Conservation (phyloP, 1,284 basidiomycete species). For the Heterobasidion irregulare region DNA sequence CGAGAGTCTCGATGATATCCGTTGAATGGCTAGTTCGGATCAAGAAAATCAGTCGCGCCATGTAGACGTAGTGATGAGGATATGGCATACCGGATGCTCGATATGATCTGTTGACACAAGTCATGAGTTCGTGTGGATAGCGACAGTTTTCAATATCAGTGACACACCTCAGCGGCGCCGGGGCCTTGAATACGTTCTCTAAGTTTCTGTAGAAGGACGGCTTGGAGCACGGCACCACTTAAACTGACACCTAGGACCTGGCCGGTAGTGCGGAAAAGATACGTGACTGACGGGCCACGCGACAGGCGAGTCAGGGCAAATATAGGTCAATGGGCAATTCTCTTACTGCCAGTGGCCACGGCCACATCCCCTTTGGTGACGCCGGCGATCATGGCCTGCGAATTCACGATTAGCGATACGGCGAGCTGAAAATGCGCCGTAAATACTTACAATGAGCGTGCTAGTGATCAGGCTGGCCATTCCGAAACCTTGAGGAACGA, state of each 20-base stretch:
- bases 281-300: slow-evolving; percentile 61
- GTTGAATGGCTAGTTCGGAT: slow-evolving; percentile 63
- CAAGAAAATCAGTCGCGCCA: background rate
- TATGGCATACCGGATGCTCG: slow-evolving; percentile 50
- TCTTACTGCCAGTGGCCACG: slow-evolving; percentile 81
- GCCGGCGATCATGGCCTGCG: slow-evolving; percentile 75
- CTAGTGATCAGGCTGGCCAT: slow-evolving; percentile 78
- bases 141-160: slow-evolving; percentile 3
- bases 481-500: slow-evolving; percentile 76
- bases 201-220: slow-evolving; percentile 61
- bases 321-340: background rate
- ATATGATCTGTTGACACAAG: slow-evolving; percentile 47
- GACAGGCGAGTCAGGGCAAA: background rate
- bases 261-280: slow-evolving; percentile 84
- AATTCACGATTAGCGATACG: slow-evolving; percentile 3
- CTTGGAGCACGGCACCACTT: slow-evolving; percentile 75
- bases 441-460: slow-evolving; percentile 60
- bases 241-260: slow-evolving; percentile 87
- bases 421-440: background rate
- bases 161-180: slow-evolving; percentile 57
- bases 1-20: slow-evolving; percentile 67
- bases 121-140: slow-evolving; percentile 6
- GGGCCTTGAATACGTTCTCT: slow-evolving; percentile 69
- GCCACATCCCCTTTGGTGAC: slow-evolving; percentile 79
- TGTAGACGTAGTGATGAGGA: background rate